These are phyloP conservation scores for Nadsonia commutata DNA, from an alignment of 1,139 yeast species.

Conservation along the genomic window DNA sequence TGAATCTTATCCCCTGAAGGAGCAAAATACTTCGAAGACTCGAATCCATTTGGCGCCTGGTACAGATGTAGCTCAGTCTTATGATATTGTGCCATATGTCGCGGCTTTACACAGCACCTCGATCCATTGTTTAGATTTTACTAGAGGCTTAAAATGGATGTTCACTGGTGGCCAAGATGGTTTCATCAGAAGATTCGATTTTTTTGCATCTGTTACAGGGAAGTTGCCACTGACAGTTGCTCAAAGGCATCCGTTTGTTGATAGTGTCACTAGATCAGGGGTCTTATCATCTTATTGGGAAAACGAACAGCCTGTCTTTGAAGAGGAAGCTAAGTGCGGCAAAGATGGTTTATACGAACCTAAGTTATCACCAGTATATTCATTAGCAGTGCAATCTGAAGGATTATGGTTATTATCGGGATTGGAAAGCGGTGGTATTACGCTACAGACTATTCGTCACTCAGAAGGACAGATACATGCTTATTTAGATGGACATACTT, in stretches of 20 bases:
- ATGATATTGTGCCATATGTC: slow-evolving; percentile 29
- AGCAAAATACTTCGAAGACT: slow-evolving; percentile 6
- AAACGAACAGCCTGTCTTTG: slow-evolving; percentile 66
- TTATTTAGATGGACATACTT: slow-evolving; percentile 56
- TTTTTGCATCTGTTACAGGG: slow-evolving; percentile 77
- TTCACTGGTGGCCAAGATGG: slow-evolving; percentile 98
- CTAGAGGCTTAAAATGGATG: slow-evolving; percentile 76
- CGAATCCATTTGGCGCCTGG: slow-evolving; percentile 7
- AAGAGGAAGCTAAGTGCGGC: slow-evolving; percentile 30
- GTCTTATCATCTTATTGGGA: slow-evolving; percentile 83
- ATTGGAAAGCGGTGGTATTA: slow-evolving; percentile 68
- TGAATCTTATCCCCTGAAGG: background rate
- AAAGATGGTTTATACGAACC: slow-evolving; percentile 27
- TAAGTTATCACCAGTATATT: slow-evolving; percentile 63
- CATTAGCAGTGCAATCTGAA: slow-evolving; percentile 70
- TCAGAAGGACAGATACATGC: slow-evolving; percentile 74
- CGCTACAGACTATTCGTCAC: slow-evolving; percentile 68
- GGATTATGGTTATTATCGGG: slow-evolving; percentile 84
- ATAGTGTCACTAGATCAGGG: slow-evolving; percentile 71
- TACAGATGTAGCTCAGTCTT: slow-evolving; percentile 13
- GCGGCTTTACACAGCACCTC: slow-evolving; percentile 29
- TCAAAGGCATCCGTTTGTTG: slow-evolving; percentile 80
- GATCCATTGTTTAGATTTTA: slow-evolving; percentile 60
- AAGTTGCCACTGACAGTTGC: slow-evolving; percentile 79
- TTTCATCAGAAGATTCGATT: slow-evolving; percentile 76